Base-by-base conservation (phyloP, 176 grass and related monocot species). In the Hordeum marinum region DNA sequence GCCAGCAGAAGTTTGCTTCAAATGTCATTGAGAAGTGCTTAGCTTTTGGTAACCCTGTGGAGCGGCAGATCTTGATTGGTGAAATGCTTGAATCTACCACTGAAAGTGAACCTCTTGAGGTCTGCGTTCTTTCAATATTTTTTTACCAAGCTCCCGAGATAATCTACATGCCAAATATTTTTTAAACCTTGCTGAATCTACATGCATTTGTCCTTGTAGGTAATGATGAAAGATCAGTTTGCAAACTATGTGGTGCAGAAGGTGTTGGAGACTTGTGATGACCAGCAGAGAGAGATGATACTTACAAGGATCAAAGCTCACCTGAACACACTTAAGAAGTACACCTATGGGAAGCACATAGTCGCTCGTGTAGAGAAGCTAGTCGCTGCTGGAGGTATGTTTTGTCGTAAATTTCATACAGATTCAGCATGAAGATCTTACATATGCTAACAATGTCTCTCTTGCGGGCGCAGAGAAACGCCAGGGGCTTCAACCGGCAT, bases 221-320 rank as follows among this genome's bases (percentile, higher is more conserved):
- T 90, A 20, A 97, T 97, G 94, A 97, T 94, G 94, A 97, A 97
- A 87, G 94, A 97, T 37, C 94, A 97, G 89, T 97, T 86, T 76
- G 94, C 91, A 13, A 97, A 94, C 83, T 97, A 97, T 78, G 94
- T 94, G 88, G 94, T 97, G 29, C 94, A 97, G 87, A 97, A 97
- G 77, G 94, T 94, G 84, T 63, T 97, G 66, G 94, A 97, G 85
- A 97, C 94, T 21, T 94, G 94, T 79, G 92, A 93, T 82, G 94
- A 94, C 80, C 87, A 90, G 79, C 94, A 97, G 84, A 87, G 92
- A 46, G 92, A 97, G 87, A 83, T 94, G 85, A 97, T 97, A 82
- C 83, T 97, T 60, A 88, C 92, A 6, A 88, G 89, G 73, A 92
- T 97, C 46, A 97, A 94, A 68, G 91, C 90, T 10, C 94, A 97